Base-by-base conservation (phyloP, 768 basidiomycete genomes). In the Tulasnella sp. region DNA sequence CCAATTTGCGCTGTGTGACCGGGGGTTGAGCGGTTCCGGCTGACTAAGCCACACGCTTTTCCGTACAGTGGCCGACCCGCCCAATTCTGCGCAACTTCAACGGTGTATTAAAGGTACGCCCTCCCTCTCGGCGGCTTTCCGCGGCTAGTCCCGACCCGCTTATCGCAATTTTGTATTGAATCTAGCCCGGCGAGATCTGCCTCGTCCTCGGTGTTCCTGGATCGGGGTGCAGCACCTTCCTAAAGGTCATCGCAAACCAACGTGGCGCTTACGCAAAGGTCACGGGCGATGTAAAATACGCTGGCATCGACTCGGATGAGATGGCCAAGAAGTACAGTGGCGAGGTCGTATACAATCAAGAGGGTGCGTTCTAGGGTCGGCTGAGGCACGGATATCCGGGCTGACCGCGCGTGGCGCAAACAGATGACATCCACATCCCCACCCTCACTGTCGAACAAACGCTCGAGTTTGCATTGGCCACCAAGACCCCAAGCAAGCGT, bases 111-210 rank as follows among this genome's bases (percentile, higher is more conserved):
- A 75, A 78, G 72, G 72, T 54, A 20, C 72, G 78, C 79, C 48
- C n/a, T 80, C 79, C 91, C 37, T 37, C 37, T 37, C 37, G 37
- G 37, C 37, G 37, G 37, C 37, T 92, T 81, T 89, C 46, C 12
- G 46, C 90, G 31, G 91, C 91, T 9, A 42, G 60, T 74, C 2
- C 9, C 18, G 41, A 54, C 24, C 34, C 72, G 18, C 40, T 74
- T 22, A 74, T 31, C 28, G 5, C 22, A n/a, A 22, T 31, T 7
- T 14, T 44, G 3, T 74, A 14, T 44, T 74, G 24, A 50, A 88
- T 94, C 16, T 88, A 89, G 5, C 90, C 92, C 0, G 92, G 93
- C 22, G 93, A 94, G 86, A 94, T 95, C 95, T 92, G 94, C 84
- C 89, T 89, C 76, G 87, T 88, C 3, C 86, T 86, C 22, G 85